Evolutionary conservation across 495 filamentous ascomycete genomes (phyloP), one percentile per base, ranked within the genome.

Genomic region (Evansstolkia leycettana): DNA sequence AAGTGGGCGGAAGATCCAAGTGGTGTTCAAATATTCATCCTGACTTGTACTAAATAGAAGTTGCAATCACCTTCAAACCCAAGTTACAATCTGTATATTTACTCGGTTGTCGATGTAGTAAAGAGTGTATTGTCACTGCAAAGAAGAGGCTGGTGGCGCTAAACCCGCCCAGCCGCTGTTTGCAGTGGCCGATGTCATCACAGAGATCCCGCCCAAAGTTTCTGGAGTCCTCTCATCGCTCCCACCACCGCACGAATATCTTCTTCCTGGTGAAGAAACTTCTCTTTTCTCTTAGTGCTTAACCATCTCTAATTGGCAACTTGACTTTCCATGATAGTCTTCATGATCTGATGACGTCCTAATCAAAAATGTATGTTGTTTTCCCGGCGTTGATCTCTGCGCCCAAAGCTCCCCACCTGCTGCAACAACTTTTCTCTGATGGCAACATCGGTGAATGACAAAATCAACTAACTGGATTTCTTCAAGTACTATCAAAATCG

Each of bases 131-230:
- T n/a, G n/a, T n/a, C n/a, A n/a, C n/a, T 29, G 11, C 27, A 15
- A n/a, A 29, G 4, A 29, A 5, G 10, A 29, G 4, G 5, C 10
- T n/a, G 27, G 13, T 29, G 27, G 27, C 13, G 27, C 20, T 9
- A 23, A 23, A 9, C 5, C 20, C 20, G 20, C 4, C 20, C 20
- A 23, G 20, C 20, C 5, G 20, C 20, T 23, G 20, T 23, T 23
- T 23, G 20, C 20, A 23, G 20, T 23, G 20, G 5, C 9, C 20
- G 23, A 20, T 26, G 19, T 36, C n/a, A 26, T 36, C 3, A 13
- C 20, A 27, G 16, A 35, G 44, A 53, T 47, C 5, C 5, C 17
- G 5, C 20, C 20, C 5, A 23, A 23, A 9, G 20, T 23, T 5
- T 23, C 20, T 5, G n/a, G n/a, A n/a, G n/a, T 5, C 9, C 20